A percentile compares a stretch with the other conserved stretches of the same genome.
These are phyloP conservation scores for Teratosphaeriaceae sp. DNA, from an alignment of 2,329 filamentous ascomycete genomes.

Conservation along the genomic window DNA sequence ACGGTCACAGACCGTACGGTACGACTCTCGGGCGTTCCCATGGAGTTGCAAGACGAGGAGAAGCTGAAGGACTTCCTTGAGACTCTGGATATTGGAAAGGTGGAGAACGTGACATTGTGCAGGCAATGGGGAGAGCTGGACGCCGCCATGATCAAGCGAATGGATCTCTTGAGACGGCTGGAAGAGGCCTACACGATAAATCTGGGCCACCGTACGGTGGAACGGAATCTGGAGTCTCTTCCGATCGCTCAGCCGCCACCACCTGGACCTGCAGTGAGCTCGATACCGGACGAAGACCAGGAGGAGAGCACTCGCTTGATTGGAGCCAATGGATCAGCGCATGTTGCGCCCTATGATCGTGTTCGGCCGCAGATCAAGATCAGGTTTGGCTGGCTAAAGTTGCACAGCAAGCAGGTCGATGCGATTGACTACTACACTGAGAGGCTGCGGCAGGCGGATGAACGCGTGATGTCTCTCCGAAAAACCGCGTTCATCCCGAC, in stretches of 20 bases:
- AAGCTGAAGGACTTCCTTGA: slow-evolving; percentile 84
- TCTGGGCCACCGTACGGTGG: slow-evolving; percentile 51
- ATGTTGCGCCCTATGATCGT: slow-evolving; percentile 40
- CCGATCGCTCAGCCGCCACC: slow-evolving; percentile 44
- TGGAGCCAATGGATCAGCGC: slow-evolving; percentile 30
- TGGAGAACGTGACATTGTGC: slow-evolving; percentile 81
- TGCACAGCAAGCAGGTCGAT: slow-evolving; percentile 69
- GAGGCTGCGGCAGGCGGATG: slow-evolving; percentile 70
- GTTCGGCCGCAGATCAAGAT: slow-evolving; percentile 63
- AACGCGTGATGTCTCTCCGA: slow-evolving; percentile 62
- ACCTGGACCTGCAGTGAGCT: slow-evolving; percentile 19
- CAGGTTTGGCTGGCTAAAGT: slow-evolving; percentile 68
- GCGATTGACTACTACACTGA: slow-evolving; percentile 94
- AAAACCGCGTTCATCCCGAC: slow-evolving; percentile 70
- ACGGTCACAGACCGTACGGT: slow-evolving; percentile 97
- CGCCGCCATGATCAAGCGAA: slow-evolving; percentile 60
- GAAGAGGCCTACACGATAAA: slow-evolving; percentile 80
- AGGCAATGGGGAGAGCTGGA: slow-evolving; percentile 82
- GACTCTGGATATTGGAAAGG: slow-evolving; percentile 78
- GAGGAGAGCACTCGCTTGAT: slow-evolving; percentile 27
- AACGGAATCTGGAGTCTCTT: slow-evolving; percentile 42
- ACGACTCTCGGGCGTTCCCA: slow-evolving; percentile 79
- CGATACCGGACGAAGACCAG: slow-evolving; percentile 23
- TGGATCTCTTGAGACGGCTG: slow-evolving; percentile 59
- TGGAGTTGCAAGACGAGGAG: slow-evolving; percentile 69